phyloP scores from a whole-genome alignment of 192 early-diverging fungal species.

The Linnemannia exigua region DNA sequence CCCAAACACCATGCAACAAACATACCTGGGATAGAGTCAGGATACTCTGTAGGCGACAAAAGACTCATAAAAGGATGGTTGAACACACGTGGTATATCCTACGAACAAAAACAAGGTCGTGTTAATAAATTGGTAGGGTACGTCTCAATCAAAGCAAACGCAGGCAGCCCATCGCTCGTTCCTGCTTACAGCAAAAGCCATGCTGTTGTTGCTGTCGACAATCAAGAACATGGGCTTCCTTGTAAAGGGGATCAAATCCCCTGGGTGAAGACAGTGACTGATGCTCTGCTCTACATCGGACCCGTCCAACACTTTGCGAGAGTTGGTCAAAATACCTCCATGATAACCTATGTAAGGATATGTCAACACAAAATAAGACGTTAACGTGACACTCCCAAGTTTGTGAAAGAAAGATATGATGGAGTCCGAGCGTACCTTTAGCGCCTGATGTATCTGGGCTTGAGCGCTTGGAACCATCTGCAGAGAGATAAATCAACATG shows the following conservation, averaged over 20 bases:
- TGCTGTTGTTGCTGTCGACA: constrained; percentile 92
- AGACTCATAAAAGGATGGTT: constrained; percentile 89
- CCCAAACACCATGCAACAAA: not conserved
- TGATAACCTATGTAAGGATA: constrained; percentile 67
- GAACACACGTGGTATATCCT: constrained; percentile 89
- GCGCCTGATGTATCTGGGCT: constrained; percentile 56
- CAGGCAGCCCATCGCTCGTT: not conserved
- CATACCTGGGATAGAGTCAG: constrained; percentile 82
- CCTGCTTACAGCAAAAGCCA: constrained; percentile 79
- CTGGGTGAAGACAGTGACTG: constrained; percentile 88
- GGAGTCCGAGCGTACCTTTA: constrained; percentile 50
- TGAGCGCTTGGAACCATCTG: constrained; percentile 79
- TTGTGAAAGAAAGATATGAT: not conserved
- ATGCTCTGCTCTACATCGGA: constrained; percentile 52
- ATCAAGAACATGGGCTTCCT: constrained; percentile 95
- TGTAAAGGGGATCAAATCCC: constrained; percentile 94
- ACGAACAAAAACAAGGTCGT: not conserved
- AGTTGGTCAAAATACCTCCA: constrained; percentile 80
- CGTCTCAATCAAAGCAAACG: not conserved
- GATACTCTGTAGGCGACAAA: constrained; percentile 92
- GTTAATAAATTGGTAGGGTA: not conserved
- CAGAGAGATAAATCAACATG: constrained; percentile 91
- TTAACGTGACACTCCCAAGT: not conserved
- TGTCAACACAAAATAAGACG: not conserved
- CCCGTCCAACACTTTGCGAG: constrained; percentile 76